Evolutionary conservation across 169 alveolate species (phyloP), one percentile per base, ranked within the genome.

Genomic region (Pseudocohnilembus persalinus): DNA sequence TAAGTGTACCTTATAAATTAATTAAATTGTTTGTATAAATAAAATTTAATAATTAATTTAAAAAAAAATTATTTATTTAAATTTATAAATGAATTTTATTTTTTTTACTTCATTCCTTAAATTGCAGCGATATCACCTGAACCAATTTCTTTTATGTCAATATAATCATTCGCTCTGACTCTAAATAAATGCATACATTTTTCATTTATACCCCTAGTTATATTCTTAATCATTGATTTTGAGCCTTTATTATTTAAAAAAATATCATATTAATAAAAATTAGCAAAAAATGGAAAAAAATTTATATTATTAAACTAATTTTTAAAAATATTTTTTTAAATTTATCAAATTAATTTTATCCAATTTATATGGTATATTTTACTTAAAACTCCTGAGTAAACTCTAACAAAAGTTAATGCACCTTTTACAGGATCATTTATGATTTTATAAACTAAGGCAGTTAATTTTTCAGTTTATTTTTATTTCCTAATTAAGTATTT

Each of bases 101-200:
- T 35, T 25, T 84, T 80, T 30, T 82, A 81, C 73, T 88, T 83
- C 26, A 86, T 83, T 0, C 96, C 93, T 35, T 82, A 76, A 27
- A 94, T 85, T 25, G 97, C 97, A 31, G 90, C 95, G 65, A 94
- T 91, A 83, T 94, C 97, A 72, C 97, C 97, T 1, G 91, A 92
- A 49, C 84, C 64, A 49, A 89, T 88, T 31, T 85, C 89, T 32
- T 84, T 87, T 0, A 92, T 65, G 0, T 81, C 82, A 20, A 89
- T 87, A 77, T 89, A 89, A 78, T 92, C 93, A 84, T 92, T 92
- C 31, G 94, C 95, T 84, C 93, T 85, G 49, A 94, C 93, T 81
- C 96, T 87, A 28, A 88, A 74, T n/a, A 92, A 34, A 33, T 89
- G 64, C 24, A 34, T 49, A 73, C 83, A 73, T 74, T 90, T 88